Evolutionary conservation across 2,329 filamentous ascomycete species (phyloP), one percentile per base, ranked within the genome.

Genomic region (Coniochaeta ligniaria): DNA sequence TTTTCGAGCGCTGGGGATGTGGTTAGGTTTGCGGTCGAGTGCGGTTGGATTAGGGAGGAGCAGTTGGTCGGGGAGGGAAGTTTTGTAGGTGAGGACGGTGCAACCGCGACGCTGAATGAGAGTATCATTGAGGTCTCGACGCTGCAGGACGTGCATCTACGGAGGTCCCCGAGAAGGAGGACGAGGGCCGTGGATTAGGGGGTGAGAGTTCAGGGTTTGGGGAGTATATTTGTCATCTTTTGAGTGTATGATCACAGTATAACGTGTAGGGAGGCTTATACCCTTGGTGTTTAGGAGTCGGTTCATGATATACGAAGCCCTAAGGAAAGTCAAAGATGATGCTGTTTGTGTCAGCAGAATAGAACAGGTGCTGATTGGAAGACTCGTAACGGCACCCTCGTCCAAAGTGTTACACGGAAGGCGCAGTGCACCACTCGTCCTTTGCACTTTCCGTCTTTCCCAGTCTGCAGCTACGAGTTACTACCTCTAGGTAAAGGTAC

Each of bases 1-100:
- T 86, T 86, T 65, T 76, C 76, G 2, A 80, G 79, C 56, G 83
- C 83, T 1, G 82, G 77, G 14, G 83, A 85, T 62, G 75, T 85
- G 20, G 80, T 86, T 35, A 73, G 77, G 57, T 86, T 84, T 66
- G 81, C 81, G 3, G 75, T 84, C 12, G 83, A 86, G 69, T 76
- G 80, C 1, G 83, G 82, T 6, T 86, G 83, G 83, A 72, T 86
- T 52, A 76, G 74, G 1, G 77, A 81, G 65, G 76, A 76, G 20
- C 83, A 86, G 70, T 68, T 86, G 56, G 60, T 66, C 58, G 69
- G 61, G 24, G 66, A 63, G 8, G 54, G 60, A 16, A 38, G 54
- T 28, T 22, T 36, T 14, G 31, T 56, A 3, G 52, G 16, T 14
- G 24, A 62, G 60, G 36, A 57, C 57, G 58, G 33, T 47, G 58